phyloP scores from a whole-genome alignment of 176 grass and related monocot genomes.

The Bonia amplexicaulis region DNA sequence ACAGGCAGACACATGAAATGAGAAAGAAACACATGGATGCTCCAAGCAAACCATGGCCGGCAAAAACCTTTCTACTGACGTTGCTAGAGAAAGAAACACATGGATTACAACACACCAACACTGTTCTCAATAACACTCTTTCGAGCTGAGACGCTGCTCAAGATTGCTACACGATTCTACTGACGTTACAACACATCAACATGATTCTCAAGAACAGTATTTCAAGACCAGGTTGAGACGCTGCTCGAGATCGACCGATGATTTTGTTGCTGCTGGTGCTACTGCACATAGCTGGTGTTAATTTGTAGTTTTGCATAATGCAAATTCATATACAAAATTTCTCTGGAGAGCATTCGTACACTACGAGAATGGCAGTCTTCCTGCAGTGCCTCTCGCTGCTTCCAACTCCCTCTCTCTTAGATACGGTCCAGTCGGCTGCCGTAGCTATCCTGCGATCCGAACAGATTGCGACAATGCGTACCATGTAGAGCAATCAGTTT shows the following conservation, averaged over 20 bases:
- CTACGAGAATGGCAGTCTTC: neutral
- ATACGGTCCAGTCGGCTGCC: constrained; percentile 3
- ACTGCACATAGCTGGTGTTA: neutral
- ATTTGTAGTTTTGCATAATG: neutral
- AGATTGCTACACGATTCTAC: neutral
- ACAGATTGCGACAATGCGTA: constrained; percentile 20
- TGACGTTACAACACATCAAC: neutral
- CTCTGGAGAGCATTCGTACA: neutral
- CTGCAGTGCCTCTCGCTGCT: neutral
- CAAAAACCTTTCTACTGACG: too few species aligned
- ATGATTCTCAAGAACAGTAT: neutral
- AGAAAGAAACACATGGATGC: neutral
- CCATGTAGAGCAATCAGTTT: constrained; percentile 6
- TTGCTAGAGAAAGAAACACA: too few species aligned
- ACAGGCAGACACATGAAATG: neutral
- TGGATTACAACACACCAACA: neutral
- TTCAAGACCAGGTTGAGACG: neutral
- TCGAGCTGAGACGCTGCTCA: neutral
- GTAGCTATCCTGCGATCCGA: constrained; percentile 50
- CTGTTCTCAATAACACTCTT: neutral
- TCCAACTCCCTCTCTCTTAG: neutral
- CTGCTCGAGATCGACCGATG: neutral
- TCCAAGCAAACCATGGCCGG: too few species aligned
- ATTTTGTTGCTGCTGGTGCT: neutral
- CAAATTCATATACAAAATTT: constrained; percentile 10